Percentiles rank a stretch among this genome's conserved stretches.
These are phyloP conservation scores for Scheffersomyces insectosa DNA, from an alignment of 1,139 yeast species.

Conservation along the genomic window DNA sequence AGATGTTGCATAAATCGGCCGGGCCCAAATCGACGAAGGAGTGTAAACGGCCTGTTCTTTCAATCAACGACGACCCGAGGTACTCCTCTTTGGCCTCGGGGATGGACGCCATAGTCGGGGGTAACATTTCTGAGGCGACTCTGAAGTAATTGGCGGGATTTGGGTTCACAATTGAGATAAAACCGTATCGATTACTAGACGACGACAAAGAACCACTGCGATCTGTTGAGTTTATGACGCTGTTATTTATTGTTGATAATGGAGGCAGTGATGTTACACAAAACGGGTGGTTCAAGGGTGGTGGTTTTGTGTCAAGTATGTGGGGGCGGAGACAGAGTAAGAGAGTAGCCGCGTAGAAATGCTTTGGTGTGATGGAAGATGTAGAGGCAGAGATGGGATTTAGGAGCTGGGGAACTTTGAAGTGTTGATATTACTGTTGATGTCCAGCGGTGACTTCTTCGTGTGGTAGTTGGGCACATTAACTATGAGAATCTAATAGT, in stretches of 20 bases:
- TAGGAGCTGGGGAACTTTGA: no score
- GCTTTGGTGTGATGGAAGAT: no score
- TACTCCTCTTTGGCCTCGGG: conserved; percentile 56
- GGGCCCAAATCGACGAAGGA: conserved; percentile 70
- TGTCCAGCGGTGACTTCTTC: no score
- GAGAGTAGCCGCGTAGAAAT: no score
- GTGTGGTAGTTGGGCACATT: no score
- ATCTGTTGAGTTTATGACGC: neutral
- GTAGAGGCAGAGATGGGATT: no score
- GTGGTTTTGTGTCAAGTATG: no score
- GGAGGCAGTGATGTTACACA: conserved; percentile 1
- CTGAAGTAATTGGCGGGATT: neutral
- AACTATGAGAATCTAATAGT: no score
- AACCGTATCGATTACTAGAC: neutral
- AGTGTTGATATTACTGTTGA: no score
- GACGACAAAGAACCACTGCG: conserved; percentile 1
- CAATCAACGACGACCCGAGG: conserved; percentile 51
- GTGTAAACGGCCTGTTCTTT: conserved; percentile 52
- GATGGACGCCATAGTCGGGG: conserved; percentile 44
- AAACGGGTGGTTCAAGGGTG: neutral
- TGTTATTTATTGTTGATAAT: conserved; percentile 3
- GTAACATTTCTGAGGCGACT: conserved; percentile 31
- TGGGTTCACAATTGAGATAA: neutral
- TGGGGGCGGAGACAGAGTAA: no score
- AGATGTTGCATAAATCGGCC: conserved; percentile 81